Percentiles rank a stretch among this genome's conserved stretches.
Conservation (phyloP, 2,329 filamentous ascomycete species). For the Eurotiales sp. region DNA sequence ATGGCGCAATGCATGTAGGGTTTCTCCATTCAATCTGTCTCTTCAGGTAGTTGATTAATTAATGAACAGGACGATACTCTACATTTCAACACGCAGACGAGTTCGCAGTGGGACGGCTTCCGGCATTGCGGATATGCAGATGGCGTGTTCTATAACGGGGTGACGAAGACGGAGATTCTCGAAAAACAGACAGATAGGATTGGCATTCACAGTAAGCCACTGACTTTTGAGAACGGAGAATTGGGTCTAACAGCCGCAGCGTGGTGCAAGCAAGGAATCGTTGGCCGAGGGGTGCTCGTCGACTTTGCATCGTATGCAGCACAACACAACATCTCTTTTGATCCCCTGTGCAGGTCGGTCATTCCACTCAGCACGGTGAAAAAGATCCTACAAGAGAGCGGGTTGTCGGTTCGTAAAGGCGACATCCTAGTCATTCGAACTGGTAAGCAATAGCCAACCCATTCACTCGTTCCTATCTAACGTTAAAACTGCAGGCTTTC, state of each 20-base stretch:
- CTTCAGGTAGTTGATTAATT: too few species aligned
- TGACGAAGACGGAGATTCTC: constrained; percentile 24
- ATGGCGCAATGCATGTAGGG: constrained; percentile 32
- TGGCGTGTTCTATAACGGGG: constrained; percentile 32
- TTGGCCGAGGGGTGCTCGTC: constrained; percentile 50
- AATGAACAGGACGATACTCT: constrained; percentile 16
- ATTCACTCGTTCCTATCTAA: constrained; percentile 17
- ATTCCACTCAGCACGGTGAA: not conserved
- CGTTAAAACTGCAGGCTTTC: constrained; percentile 21
- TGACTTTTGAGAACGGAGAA: not conserved
- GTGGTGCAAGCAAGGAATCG: constrained; percentile 44
- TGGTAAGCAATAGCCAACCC: not conserved
- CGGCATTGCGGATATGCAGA: constrained; percentile 37
- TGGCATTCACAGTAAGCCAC: constrained; percentile 16
- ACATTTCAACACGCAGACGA: constrained; percentile 46
- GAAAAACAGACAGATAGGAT: constrained; percentile 4
- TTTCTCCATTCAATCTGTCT: not conserved
- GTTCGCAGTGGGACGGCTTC: constrained; percentile 46
- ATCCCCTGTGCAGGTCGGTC: constrained; percentile 8
- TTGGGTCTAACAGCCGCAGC: constrained; percentile 22
- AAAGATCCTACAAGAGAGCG: constrained; percentile 9
- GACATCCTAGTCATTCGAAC: not conserved
- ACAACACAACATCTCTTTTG: constrained; percentile 19
- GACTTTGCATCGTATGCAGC: constrained; percentile 53
- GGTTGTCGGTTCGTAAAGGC: not conserved